phyloP scores from a whole-genome alignment of 2,329 filamentous ascomycete species.

The Clonostachys solani region DNA sequence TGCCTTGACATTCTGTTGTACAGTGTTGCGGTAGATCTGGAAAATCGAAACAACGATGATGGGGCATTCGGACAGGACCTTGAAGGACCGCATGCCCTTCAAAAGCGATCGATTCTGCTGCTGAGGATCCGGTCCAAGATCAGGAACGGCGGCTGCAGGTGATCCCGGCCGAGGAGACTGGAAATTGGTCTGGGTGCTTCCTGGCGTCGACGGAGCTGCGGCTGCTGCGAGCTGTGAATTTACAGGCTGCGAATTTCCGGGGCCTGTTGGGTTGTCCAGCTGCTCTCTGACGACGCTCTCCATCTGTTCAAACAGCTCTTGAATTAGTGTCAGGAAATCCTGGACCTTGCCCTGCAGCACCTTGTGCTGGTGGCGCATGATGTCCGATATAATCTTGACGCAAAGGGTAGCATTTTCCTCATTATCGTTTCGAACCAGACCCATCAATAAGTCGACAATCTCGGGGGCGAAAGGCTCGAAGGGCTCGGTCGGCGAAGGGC shows the following conservation, averaged over 20 bases:
- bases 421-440: constrained; percentile 84
- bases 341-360: constrained; percentile 77
- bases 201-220: constrained; percentile 62
- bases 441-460: constrained; percentile 86
- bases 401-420: constrained; percentile 98
- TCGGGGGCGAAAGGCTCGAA: constrained; percentile 87
- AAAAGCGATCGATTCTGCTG: constrained; percentile 77
- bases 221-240: constrained; percentile 31
- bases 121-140: constrained; percentile 76
- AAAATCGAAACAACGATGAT: constrained; percentile 99
- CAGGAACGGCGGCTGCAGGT: constrained; percentile 75
- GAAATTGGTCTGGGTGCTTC: constrained; percentile 64
- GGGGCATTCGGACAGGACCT: constrained; percentile 93
- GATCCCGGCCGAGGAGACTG: constrained; percentile 89
- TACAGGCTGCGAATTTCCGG: constrained; percentile 21
- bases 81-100: constrained; percentile 98
- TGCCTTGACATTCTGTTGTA: constrained; percentile 78
- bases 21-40: constrained; percentile 80
- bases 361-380: constrained; percentile 89
- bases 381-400: constrained; percentile 96
- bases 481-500: constrained; percentile 68
- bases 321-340: constrained; percentile 83
- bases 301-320: constrained; percentile 95
- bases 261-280: constrained; percentile 69
- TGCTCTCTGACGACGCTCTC: constrained; percentile 93